Evolutionary conservation across 2,329 filamentous ascomycete genomes (phyloP).

Genomic region (Fusarium nisikadoi): DNA sequence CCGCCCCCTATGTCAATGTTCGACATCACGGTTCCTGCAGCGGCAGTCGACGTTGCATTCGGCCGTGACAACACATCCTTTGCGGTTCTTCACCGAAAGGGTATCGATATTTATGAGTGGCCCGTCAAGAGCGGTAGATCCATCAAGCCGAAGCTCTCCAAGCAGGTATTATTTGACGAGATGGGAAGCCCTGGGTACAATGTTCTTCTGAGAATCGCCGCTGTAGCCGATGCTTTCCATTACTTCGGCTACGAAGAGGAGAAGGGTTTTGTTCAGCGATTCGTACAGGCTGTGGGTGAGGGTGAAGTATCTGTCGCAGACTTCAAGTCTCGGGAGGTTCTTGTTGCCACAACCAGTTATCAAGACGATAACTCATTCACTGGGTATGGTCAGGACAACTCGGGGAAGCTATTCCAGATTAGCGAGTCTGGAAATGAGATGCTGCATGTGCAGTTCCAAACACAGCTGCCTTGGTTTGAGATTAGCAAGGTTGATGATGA

Average conservation of each 20-base stretch:
- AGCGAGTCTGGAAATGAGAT: slow-evolving; percentile 47
- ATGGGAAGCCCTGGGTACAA: slow-evolving; percentile 39
- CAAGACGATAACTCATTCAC: slow-evolving; percentile 46
- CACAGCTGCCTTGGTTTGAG: slow-evolving; percentile 64
- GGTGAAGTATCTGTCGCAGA: slow-evolving; percentile 25
- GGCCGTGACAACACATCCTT: slow-evolving; percentile 72
- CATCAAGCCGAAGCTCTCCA: slow-evolving; percentile 55
- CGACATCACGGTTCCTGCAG: slow-evolving; percentile 71
- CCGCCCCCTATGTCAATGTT: slow-evolving; percentile 93
- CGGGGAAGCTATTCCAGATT: slow-evolving; percentile 58
- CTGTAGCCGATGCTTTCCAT: slow-evolving; percentile 44
- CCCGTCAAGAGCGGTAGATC: slow-evolving; percentile 67
- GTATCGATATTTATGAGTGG: slow-evolving; percentile 77
- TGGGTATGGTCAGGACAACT: slow-evolving; percentile 58
- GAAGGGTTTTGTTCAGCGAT: slow-evolving; percentile 38
- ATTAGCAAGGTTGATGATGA: slow-evolving; percentile 56
- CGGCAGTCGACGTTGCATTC: slow-evolving; percentile 80
- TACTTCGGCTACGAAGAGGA: slow-evolving; percentile 48
- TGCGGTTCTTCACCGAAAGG: slow-evolving; percentile 75
- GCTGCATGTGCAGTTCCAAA: slow-evolving; percentile 54
- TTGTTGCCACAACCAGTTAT: slow-evolving; percentile 48
- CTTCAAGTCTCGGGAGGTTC: slow-evolving; percentile 33
- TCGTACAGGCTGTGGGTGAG: slow-evolving; percentile 27
- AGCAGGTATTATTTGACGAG: slow-evolving; percentile 53
- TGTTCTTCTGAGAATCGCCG: slow-evolving; percentile 19